Percentiles rank a stretch among this genome's conserved stretches.
Evolutionary conservation across 177 flowering plant species (phyloP).

Genomic region (Vitis hybrid): DNA sequence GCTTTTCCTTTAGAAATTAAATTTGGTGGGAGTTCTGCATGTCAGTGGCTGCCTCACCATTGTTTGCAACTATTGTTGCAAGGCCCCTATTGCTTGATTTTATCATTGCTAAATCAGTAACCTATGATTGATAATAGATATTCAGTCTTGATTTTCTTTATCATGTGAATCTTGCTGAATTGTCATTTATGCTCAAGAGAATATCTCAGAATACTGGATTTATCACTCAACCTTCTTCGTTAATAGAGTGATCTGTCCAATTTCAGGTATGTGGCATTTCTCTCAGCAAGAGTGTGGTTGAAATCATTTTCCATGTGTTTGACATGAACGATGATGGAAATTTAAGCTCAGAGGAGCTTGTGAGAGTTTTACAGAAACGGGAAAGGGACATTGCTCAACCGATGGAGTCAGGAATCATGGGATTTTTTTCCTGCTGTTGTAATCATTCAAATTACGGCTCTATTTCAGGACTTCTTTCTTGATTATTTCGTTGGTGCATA

Average conservation of each 20-base stretch:
- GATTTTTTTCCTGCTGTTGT: slow-evolving; percentile 53
- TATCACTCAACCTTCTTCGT: background rate
- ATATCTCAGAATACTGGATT: background rate
- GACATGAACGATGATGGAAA: slow-evolving; percentile 74
- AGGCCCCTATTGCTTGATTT: too few relatives aligned
- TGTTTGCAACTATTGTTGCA: too few relatives aligned
- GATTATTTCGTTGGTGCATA: slow-evolving; percentile 9
- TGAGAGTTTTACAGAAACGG: slow-evolving; percentile 66
- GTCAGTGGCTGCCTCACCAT: background rate
- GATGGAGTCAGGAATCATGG: slow-evolving; percentile 42
- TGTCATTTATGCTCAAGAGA: too few relatives aligned
- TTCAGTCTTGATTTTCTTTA: too few relatives aligned
- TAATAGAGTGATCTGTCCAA: background rate
- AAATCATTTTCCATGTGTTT: slow-evolving; percentile 77
- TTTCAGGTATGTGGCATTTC: slow-evolving; percentile 77
- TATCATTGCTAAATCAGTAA: too few relatives aligned
- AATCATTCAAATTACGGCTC: slow-evolving; percentile 38
- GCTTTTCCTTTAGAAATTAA: background rate
- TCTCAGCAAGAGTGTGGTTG: slow-evolving; percentile 58
- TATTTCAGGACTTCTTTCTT: slow-evolving; percentile 14
- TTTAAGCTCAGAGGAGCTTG: slow-evolving; percentile 72
- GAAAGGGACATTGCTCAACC: slow-evolving; percentile 59
- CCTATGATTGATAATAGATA: too few relatives aligned
- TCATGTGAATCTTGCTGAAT: too few relatives aligned
- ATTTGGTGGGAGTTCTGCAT: background rate